A percentile compares a stretch with the other conserved stretches of the same genome.
phyloP scores from a whole-genome alignment of 208 protist genomes.

The Leishmania arabica region DNA sequence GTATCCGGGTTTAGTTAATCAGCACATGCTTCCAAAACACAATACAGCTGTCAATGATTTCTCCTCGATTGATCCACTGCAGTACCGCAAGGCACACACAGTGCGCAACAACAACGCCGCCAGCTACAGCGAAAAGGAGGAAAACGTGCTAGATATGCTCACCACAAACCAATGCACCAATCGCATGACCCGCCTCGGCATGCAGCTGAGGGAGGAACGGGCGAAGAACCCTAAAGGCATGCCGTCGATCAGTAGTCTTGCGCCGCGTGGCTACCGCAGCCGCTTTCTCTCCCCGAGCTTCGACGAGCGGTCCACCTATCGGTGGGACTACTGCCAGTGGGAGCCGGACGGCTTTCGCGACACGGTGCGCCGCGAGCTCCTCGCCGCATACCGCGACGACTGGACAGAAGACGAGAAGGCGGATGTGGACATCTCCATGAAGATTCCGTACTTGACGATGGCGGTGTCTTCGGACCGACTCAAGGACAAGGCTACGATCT shows the following conservation, averaged over 20 bases:
- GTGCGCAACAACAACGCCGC: constrained; percentile 43
- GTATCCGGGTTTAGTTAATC: constrained; percentile 70
- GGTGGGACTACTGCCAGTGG: constrained; percentile 74
- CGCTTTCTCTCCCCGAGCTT: constrained; percentile 37
- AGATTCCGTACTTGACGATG: constrained; percentile 74
- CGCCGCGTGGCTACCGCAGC: constrained; percentile 27
- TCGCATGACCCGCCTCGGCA: constrained; percentile 43
- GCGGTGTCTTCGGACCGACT: constrained; percentile 45
- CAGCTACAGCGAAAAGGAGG: constrained; percentile 27
- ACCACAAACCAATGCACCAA: constrained; percentile 65
- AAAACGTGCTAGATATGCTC: constrained; percentile 40
- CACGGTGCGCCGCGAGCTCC: constrained; percentile 26
- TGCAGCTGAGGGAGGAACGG: constrained; percentile 37
- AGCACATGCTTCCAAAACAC: constrained; percentile 42
- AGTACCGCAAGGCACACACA: constrained; percentile 50
- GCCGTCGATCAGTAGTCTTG: constrained; percentile 4
- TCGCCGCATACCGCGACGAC: constrained; percentile 61
- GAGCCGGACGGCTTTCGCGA: constrained; percentile 23
- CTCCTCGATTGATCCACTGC: constrained; percentile 42
- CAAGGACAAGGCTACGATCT: constrained; percentile 54
- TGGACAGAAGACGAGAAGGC: constrained; percentile 68
- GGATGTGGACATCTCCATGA: constrained; percentile 63
- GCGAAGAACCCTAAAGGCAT: constrained; percentile 21
- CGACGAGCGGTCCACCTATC: constrained; percentile 78
- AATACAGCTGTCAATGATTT: constrained; percentile 39